Base-by-base conservation (phyloP, 2,329 filamentous ascomycete genomes). In the Xenoacremonium recifei region DNA sequence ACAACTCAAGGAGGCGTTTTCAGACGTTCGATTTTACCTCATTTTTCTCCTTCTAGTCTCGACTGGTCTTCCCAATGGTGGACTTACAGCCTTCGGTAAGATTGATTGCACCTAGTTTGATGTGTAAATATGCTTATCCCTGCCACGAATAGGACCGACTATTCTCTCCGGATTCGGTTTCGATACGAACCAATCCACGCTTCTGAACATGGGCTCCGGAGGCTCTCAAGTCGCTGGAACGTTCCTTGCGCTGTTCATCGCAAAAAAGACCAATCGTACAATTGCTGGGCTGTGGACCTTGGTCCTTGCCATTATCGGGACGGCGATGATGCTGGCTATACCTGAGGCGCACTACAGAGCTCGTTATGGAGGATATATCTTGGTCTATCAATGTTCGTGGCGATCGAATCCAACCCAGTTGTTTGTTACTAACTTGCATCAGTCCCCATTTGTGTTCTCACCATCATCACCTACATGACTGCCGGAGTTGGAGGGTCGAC, bases 401-500 rank as follows among this genome's bases (percentile, higher is more conserved):
- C 5, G n/a, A 7, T 27, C 35, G 4, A 37, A 10, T 17, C 7
- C 29, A 6, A 6, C 6, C 10, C 29, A 32, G 9, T 32, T 23
- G 21, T 27, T 12, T 12, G 12, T 15, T 12, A 11, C 37, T 40
- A 27, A 40, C 12, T 15, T 18, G 13, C 19, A 6, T 3, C 11
- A 44, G 41, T 44, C 20, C 41, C 41, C 10, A 39, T 44, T n/a
- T 39, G 25, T 25, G 21, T 44, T 25, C 21, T 44, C 9, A 39
- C 39, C n/a, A 27, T 44, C 21, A 44, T 44, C 31, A 44, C 41
- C 6, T 44, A 21, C 41, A 44, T 44, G 41, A 44, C 41, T 12
- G 41, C 36, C 10, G 41, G 41, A 4, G 41, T 44, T 12, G 41
- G 30, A 16, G 41, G 41, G 4, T 44, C 41, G 17, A 44, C 41